Percentiles rank a stretch among this genome's conserved stretches.
These are phyloP conservation scores for Pseudogymnoascus destructans DNA, from an alignment of 2,329 filamentous ascomycete genomes.

Conservation along the genomic window DNA sequence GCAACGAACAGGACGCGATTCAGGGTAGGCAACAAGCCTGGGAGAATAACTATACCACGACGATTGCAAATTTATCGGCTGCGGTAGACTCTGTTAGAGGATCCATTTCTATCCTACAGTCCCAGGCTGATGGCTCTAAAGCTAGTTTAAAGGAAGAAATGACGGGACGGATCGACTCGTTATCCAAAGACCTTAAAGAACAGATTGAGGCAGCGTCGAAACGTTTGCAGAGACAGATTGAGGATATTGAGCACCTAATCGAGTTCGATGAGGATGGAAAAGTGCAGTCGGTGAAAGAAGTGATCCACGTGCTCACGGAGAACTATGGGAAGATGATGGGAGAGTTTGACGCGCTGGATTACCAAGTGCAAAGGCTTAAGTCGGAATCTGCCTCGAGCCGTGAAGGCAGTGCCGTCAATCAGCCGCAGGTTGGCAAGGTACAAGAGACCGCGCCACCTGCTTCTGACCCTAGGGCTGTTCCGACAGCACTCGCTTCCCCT, in stretches of 20 bases:
- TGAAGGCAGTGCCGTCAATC: neutral
- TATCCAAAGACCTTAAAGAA: neutral
- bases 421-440: neutral
- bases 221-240: neutral
- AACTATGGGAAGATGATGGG: conserved; percentile 3
- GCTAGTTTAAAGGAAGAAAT: neutral
- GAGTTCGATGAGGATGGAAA: neutral
- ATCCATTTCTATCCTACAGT: neutral
- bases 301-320: neutral
- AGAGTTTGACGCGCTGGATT: neutral
- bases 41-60: neutral
- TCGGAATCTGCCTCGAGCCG: neutral
- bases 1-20: neutral
- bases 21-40: neutral
- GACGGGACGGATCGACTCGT: neutral
- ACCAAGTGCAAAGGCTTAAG: neutral
- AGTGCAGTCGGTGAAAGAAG: conserved; percentile 1
- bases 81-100: neutral
- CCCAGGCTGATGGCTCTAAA: neutral
- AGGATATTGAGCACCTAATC: neutral
- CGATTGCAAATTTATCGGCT: neutral
- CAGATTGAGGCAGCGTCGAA: neutral
- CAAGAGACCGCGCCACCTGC: neutral
- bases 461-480: neutral
- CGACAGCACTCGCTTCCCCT: neutral